phyloP scores from a whole-genome alignment of 495 filamentous ascomycete species.

The Penicillium verhagenii region DNA sequence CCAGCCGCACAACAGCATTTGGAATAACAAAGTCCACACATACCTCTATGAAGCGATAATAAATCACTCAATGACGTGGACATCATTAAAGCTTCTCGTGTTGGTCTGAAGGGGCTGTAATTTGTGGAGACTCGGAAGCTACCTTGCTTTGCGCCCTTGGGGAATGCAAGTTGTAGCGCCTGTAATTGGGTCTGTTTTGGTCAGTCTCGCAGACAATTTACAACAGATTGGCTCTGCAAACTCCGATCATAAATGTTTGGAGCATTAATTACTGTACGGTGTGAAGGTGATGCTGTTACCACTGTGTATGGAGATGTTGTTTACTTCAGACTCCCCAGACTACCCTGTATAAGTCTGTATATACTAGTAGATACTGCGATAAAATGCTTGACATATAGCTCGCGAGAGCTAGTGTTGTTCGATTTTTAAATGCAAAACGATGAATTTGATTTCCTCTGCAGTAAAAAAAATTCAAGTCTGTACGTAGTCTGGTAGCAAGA shows the following conservation, averaged over 20 bases:
- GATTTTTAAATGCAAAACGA: too few species aligned
- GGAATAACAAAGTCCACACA: not conserved
- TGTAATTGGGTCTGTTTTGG: slow-evolving; percentile 18
- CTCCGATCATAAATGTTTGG: slow-evolving; percentile 1
- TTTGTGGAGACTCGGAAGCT: too few species aligned
- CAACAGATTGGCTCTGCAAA: slow-evolving; percentile 2
- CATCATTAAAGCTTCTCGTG: not conserved
- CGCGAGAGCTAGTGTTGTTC: too few species aligned
- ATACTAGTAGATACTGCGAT: too few species aligned
- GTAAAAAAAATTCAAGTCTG: not conserved
- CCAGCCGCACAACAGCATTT: not conserved
- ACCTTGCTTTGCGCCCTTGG: slow-evolving; percentile 26
- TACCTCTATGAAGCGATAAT: not conserved
- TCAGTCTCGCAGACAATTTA: slow-evolving; percentile 1
- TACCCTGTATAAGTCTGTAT: too few species aligned
- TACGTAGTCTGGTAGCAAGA: not conserved
- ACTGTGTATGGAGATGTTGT: not conserved
- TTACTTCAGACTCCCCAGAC: too few species aligned
- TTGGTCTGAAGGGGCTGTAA: slow-evolving; percentile 10
- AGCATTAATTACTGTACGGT: not conserved
- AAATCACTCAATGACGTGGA: not conserved
- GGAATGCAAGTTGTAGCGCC: slow-evolving; percentile 12
- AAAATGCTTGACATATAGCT: too few species aligned
- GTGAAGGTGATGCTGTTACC: not conserved
- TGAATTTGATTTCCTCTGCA: too few species aligned